Base-by-base conservation (phyloP, 1,284 basidiomycete species). In the Cutaneotrichosporon sp. region DNA sequence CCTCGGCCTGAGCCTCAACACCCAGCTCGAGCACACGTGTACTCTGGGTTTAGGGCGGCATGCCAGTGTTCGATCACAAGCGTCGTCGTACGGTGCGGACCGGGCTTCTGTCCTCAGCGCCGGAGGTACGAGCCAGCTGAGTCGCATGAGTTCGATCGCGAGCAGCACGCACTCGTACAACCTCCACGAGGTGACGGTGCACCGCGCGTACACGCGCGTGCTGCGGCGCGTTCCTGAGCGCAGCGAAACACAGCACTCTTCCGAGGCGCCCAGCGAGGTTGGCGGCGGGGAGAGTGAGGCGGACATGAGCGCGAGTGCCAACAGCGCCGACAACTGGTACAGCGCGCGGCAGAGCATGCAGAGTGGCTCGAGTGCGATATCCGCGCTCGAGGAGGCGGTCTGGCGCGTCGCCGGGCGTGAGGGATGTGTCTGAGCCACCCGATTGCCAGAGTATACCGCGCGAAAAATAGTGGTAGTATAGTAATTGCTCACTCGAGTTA, bases 121-220 rank as follows among this genome's bases (percentile, higher is more conserved):
- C 4, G 56, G 30, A 6, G 56, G 42, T 2, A 22, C 42, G 42
- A 47, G 42, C 32, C 47, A 32, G n/a, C 46, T 65, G 18, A 56
- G 57, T 26, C 63, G 63, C 32, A 65, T 61, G 64, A 56, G 60
- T 52, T 30, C n/a, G 13, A 61, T 56, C n/a, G 40, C 64, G 40
- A 53, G 47, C 26, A 56, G 51, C 9, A 40, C 60, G n/a, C 38
- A 57, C 56, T 65, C 61, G 59, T 63, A 63, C 52, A 49, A 49
- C 22, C 32, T 66, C 34, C 65, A 70, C 62, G 67, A 69, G 42
- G 70, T 60, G 38, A 70, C 69, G 0, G 66, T 73, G 18, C 69
- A 69, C 32, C 63, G 62, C 18, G 70, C 71, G 1, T 71, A 71
- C 63, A 60, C 65, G 14, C 63, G 64, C 16, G 61, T 66, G 8